These are phyloP conservation scores for Rosa persica DNA, from an alignment of 306 rosid genomes.

Conservation along the genomic window DNA sequence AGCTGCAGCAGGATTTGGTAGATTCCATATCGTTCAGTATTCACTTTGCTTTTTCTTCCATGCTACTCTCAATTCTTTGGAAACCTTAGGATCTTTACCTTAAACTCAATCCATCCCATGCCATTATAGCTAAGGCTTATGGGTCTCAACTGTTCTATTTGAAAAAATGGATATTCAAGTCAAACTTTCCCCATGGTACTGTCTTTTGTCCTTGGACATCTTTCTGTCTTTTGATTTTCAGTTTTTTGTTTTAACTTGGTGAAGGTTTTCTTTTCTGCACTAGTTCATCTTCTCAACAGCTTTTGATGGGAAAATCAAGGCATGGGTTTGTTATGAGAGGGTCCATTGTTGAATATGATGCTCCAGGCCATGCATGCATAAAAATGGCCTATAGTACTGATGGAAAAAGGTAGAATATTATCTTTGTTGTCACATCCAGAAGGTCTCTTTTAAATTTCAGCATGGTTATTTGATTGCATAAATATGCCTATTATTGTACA, in stretches of 20 bases:
- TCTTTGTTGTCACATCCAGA: background rate
- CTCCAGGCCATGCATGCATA: slow-evolving; percentile 36
- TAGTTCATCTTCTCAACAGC: slow-evolving; percentile 37
- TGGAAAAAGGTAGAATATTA: slow-evolving; percentile 27
- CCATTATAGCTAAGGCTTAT: background rate
- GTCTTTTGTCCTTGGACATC: background rate
- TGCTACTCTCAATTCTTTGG: background rate
- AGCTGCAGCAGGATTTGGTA: background rate
- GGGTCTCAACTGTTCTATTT: background rate
- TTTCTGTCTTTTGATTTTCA: slow-evolving; percentile 7
- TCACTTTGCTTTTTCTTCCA: background rate
- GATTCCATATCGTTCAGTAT: background rate
- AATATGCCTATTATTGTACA: background rate
- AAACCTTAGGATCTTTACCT: background rate
- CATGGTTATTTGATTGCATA: background rate
- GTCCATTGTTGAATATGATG: slow-evolving; percentile 21
- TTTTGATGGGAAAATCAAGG: slow-evolving; percentile 39
- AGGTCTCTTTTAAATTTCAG: background rate
- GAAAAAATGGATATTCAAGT: background rate
- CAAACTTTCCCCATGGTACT: background rate
- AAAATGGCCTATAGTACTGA: slow-evolving; percentile 36
- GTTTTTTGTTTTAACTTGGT: background rate
- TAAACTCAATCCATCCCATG: background rate
- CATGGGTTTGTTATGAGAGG: slow-evolving; percentile 28
- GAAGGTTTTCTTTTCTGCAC: slow-evolving; percentile 13